These are phyloP conservation scores for Hypoxylon sp. DNA, from an alignment of 2,329 filamentous ascomycete genomes.

Conservation along the genomic window DNA sequence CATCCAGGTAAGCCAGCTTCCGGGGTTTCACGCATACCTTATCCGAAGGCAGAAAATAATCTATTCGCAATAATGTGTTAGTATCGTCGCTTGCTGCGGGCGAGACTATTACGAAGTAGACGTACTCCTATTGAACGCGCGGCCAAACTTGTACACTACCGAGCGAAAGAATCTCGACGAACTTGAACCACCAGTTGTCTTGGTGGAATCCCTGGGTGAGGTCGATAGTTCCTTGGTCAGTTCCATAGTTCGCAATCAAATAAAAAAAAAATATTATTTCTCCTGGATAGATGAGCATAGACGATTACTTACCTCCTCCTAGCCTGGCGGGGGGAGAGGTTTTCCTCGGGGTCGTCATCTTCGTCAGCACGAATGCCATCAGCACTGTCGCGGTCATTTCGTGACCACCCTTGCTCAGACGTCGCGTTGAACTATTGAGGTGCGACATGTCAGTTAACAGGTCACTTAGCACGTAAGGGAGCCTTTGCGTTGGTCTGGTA, in stretches of 20 bases:
- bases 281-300: slow-evolving; percentile 5
- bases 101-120: slow-evolving; percentile 4
- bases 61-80: slow-evolving; percentile 30
- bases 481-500: neutral
- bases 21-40: slow-evolving; percentile 38
- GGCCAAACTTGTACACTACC: slow-evolving; percentile 48
- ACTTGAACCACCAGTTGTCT: slow-evolving; percentile 31
- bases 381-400: slow-evolving; percentile 23
- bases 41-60: slow-evolving; percentile 41
- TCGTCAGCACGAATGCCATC: slow-evolving; percentile 28
- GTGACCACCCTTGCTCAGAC: slow-evolving; percentile 33
- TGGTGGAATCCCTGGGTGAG: slow-evolving; percentile 31
- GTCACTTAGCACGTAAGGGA: slow-evolving; percentile 18
- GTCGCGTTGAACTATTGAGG: slow-evolving; percentile 30
- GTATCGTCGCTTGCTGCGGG: slow-evolving; percentile 19
- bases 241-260: slow-evolving; percentile 1
- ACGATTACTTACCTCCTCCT: slow-evolving; percentile 30
- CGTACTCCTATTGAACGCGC: slow-evolving; percentile 45
- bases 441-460: slow-evolving; percentile 6
- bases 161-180: slow-evolving; percentile 48
- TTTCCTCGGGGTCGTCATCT: slow-evolving; percentile 26
- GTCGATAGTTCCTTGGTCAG: slow-evolving; percentile 32
- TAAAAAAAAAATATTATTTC: neutral
- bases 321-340: slow-evolving; percentile 23
- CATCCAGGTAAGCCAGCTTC: neutral